A percentile compares a stretch with the other conserved stretches of the same genome.
Conservation (phyloP, 202 grass and related monocot genomes). For the Setaria italica region DNA sequence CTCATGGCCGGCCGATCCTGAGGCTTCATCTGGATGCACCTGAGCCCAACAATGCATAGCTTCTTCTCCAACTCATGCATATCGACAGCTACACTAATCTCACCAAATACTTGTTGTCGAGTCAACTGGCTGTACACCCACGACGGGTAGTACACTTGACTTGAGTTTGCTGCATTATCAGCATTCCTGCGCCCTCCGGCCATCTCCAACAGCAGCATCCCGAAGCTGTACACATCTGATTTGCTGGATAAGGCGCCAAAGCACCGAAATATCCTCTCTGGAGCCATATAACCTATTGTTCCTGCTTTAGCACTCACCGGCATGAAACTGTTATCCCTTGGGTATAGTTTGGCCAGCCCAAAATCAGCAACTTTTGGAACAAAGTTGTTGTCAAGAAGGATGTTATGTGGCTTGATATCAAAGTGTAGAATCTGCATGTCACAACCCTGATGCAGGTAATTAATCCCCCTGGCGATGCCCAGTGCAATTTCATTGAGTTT, state of each 20-base stretch:
- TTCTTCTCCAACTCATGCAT: conserved; percentile 55
- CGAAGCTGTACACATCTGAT: conserved; percentile 62
- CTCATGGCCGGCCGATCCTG: conserved; percentile 50
- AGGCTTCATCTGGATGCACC: conserved; percentile 58
- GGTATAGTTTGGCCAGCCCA: conserved; percentile 59
- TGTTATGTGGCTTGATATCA: conserved; percentile 62
- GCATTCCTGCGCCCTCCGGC: conserved; percentile 44
- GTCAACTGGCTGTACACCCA: conserved; percentile 30
- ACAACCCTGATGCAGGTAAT: conserved; percentile 57
- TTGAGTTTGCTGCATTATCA: background rate
- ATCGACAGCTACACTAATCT: background rate
- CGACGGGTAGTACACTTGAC: conserved; percentile 32
- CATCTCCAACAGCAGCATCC: conserved; percentile 60
- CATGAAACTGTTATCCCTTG: conserved; percentile 48
- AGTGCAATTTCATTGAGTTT: conserved; percentile 41
- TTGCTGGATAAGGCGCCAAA: conserved; percentile 54
- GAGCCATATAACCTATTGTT: conserved; percentile 55
- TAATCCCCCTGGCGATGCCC: conserved; percentile 42
- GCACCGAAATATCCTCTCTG: conserved; percentile 47
- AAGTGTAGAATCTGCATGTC: conserved; percentile 60
- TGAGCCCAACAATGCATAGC: conserved; percentile 43
- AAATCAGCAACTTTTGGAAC: conserved; percentile 67
- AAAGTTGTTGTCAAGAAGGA: conserved; percentile 60
- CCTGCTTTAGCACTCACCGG: conserved; percentile 38
- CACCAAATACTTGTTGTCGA: background rate